These are phyloP conservation scores for Obelidium mucronatum DNA, from an alignment of 192 early-diverging fungal genomes.

Conservation along the genomic window DNA sequence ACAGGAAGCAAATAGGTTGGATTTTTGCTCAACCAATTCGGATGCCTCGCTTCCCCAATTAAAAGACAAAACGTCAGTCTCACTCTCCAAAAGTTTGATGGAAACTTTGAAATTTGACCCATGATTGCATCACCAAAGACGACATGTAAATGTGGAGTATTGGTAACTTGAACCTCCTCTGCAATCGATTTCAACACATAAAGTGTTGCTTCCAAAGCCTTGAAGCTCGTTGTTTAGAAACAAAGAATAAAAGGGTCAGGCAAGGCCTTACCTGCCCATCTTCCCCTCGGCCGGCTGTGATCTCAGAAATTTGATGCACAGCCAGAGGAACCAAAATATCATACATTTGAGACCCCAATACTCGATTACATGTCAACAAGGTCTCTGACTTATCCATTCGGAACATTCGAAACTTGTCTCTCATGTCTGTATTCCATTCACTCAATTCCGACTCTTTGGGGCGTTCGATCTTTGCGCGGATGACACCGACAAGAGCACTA, in stretches of 20 bases:
- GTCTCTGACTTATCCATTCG: constrained; percentile 42
- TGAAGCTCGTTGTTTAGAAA: background rate
- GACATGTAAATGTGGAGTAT: constrained; percentile 19
- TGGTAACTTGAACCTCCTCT: constrained; percentile 32
- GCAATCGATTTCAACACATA: constrained; percentile 44
- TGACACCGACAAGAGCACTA: constrained; percentile 31
- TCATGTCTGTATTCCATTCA: constrained; percentile 39
- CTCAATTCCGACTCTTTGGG: constrained; percentile 38
- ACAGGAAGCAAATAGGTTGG: constrained; percentile 31
- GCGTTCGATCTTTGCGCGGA: constrained; percentile 32
- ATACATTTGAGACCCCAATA: constrained; percentile 36
- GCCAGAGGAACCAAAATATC: constrained; percentile 34
- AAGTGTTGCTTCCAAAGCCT: constrained; percentile 44
- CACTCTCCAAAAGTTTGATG: constrained; percentile 15
- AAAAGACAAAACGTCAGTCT: constrained; percentile 28
- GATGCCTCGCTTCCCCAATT: constrained; percentile 36
- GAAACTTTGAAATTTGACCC: constrained; percentile 18
- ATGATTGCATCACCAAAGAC: constrained; percentile 42
- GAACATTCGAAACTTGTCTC: constrained; percentile 44
- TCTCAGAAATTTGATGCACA: constrained; percentile 22
- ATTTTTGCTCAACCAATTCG: constrained; percentile 41
- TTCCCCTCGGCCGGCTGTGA: constrained; percentile 23
- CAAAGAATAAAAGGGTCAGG: background rate
- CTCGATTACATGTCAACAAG: constrained; percentile 34
- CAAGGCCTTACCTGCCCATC: constrained; percentile 36